These are phyloP conservation scores for Lathyrus tuberosus DNA, from an alignment of 306 rosid genomes.

Conservation along the genomic window DNA sequence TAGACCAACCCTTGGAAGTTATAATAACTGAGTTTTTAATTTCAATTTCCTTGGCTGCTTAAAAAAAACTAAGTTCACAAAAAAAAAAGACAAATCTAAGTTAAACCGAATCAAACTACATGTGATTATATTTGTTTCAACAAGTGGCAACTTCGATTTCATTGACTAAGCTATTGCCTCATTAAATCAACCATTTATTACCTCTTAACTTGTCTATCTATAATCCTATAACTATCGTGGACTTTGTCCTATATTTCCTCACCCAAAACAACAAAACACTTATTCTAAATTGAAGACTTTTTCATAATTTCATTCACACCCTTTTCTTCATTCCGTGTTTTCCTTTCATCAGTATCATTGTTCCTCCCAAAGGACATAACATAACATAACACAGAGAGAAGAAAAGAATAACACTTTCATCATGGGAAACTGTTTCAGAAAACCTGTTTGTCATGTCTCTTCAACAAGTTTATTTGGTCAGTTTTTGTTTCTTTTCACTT, in stretches of 20 bases:
- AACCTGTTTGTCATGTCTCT: slow-evolving; percentile 72
- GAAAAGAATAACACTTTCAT: neutral
- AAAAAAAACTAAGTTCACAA: neutral
- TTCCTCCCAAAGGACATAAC: neutral
- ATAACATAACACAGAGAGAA: neutral
- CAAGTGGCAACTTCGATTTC: slow-evolving; percentile 15
- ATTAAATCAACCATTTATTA: neutral
- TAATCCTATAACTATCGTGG: neutral
- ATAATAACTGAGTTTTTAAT: too few species aligned
- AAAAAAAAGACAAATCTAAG: slow-evolving; percentile 6
- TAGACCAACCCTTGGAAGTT: too few species aligned
- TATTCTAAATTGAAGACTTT: neutral
- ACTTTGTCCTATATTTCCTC: slow-evolving; percentile 27
- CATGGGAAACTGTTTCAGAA: slow-evolving; percentile 73
- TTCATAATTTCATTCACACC: neutral
- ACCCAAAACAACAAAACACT: neutral
- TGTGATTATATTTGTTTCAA: slow-evolving; percentile 7
- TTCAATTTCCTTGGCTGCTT: too few species aligned
- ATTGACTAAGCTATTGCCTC: slow-evolving; percentile 39
- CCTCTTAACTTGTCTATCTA: neutral
- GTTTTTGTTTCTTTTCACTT: slow-evolving; percentile 15
- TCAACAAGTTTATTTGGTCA: slow-evolving; percentile 59
- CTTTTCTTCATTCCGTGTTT: slow-evolving; percentile 6
- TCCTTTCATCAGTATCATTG: slow-evolving; percentile 1
- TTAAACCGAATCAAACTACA: slow-evolving; percentile 3